Conservation (phyloP, 225 moss, liverwort and hornwort species). For the Straminergon stramineum region DNA sequence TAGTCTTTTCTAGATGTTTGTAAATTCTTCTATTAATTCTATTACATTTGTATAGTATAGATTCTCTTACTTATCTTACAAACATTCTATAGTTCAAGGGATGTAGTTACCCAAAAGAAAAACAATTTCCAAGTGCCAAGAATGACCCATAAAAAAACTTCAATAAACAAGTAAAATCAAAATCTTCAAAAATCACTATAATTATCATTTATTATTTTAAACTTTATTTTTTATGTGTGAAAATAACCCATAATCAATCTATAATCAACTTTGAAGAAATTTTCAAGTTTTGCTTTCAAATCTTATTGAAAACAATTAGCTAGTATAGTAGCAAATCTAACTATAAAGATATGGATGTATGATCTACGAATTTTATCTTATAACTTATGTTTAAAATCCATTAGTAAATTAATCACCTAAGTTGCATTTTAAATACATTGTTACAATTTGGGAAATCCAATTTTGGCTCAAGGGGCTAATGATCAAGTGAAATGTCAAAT, state of each 20-base stretch:
- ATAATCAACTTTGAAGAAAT: no score
- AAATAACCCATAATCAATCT: no score
- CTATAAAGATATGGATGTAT: no score
- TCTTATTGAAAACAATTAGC: no score
- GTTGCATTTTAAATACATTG: no score
- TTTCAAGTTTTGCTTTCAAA: no score
- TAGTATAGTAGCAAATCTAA: no score
- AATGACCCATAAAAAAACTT: not conserved
- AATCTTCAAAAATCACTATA: not conserved
- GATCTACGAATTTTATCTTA: no score
- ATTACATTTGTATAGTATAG: not conserved
- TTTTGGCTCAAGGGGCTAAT: not conserved
- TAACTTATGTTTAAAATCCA: no score
- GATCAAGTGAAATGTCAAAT: not conserved
- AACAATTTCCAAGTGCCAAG: not conserved
- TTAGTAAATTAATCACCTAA: no score
- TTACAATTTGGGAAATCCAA: no score
- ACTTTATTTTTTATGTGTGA: no score
- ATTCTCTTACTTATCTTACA: not conserved
- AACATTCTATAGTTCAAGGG: not conserved
- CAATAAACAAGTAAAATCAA: not conserved
- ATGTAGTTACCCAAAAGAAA: not conserved
- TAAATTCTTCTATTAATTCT: not conserved
- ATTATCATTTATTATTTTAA: not conserved
- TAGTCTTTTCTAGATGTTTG: not conserved